Evolutionary conservation across 2,329 filamentous ascomycete species (phyloP).

Genomic region (Fusarium poae): DNA sequence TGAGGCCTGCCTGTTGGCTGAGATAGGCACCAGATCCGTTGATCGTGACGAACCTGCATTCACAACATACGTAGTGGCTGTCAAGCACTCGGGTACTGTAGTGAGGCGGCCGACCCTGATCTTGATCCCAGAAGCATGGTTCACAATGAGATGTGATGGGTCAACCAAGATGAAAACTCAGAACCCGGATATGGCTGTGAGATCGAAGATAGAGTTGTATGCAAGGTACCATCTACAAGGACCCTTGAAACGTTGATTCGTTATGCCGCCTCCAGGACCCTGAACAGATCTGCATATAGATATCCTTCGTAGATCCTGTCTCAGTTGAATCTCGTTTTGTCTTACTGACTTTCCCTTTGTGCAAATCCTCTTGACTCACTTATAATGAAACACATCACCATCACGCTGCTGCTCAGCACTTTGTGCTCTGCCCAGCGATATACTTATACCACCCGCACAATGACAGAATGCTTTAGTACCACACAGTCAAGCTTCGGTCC

Average conservation of each 20-base stretch:
- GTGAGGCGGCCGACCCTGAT: constrained; percentile 25
- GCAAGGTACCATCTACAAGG: constrained; percentile 36
- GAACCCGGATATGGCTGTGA: constrained; percentile 19
- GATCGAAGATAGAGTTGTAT: constrained; percentile 36
- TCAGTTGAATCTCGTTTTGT: constrained; percentile 22
- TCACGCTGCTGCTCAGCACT: constrained; percentile 20
- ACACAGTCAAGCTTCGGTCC: constrained; percentile 44
- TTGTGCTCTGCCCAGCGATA: constrained; percentile 38
- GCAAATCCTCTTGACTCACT: not conserved
- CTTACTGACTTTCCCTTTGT: constrained; percentile 15
- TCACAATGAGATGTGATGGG: constrained; percentile 11
- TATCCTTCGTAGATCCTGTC: constrained; percentile 41
- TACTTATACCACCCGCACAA: constrained; percentile 44
- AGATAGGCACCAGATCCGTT: constrained; percentile 9
- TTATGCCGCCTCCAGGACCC: constrained; percentile 1
- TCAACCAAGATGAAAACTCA: not conserved
- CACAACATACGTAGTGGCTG: too few relatives aligned
- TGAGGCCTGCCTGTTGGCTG: not conserved
- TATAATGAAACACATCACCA: constrained; percentile 37
- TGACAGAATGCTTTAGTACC: constrained; percentile 46
- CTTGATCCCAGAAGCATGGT: not conserved
- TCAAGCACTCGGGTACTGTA: not conserved
- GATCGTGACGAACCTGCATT: constrained; percentile 4
- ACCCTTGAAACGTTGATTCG: constrained; percentile 28
- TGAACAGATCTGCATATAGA: constrained; percentile 30